Base-by-base conservation (phyloP, 2,329 filamentous ascomycete species). In the Coleophoma eucalyptorum region DNA sequence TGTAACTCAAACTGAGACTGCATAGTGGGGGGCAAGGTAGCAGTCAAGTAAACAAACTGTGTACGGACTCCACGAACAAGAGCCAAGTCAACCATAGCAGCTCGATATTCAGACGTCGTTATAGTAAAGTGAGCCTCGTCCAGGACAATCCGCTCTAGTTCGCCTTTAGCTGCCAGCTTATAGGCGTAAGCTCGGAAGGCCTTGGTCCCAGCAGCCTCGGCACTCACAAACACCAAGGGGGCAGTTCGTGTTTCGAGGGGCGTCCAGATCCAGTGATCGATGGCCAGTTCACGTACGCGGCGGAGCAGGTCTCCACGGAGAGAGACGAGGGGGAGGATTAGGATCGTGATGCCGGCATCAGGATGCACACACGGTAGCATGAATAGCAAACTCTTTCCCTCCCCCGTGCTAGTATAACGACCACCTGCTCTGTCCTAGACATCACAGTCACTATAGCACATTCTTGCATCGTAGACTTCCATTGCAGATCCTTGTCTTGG, bases 1-100 rank as follows among this genome's bases (percentile, higher is more conserved):
- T 55, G 42, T 49, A 51, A 16, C 20, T 54, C 48, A 46, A 52
- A 56, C 18, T 50, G 31, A 15, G 53, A 35, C 49, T 57, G n/a
- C 16, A 57, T 52, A 11, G 47, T 20, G n/a, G 13, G 46, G 37
- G 41, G 46, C 13, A 55, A 46, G 7, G 40, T 57, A 32, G 37
- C 46, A 20, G 26, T 57, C 12, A 57, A 43, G 49, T n/a, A 57
- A 18, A 57, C 40, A 5, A 21, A 54, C 34, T 57, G 33, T 10
- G 46, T 53, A 43, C 46, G 47, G 15, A 57, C 40, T 31, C 53
- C 42, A 37, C 20, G 38, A 12, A 57, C 21, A 46, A 31, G 55
- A 41, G 34, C 40, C 19, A 57, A 7, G 43, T 57, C 21, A 12
- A 16, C 33, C 32, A 57, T 57, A 33, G 18, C 51, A 34, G 16